phyloP scores from a whole-genome alignment of 192 early-diverging fungal genomes.

The Podila epigama region DNA sequence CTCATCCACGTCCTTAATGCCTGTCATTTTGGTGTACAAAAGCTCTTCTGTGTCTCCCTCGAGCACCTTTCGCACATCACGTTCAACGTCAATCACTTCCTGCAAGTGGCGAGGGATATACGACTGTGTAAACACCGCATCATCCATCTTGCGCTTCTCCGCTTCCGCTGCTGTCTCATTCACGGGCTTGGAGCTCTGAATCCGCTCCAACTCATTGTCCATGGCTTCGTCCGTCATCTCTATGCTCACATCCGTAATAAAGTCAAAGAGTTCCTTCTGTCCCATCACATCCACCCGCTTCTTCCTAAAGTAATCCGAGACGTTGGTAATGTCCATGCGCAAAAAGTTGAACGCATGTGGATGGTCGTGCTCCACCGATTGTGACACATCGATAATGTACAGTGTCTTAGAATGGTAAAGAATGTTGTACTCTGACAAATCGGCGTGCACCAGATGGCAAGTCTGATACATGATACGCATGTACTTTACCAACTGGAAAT shows the following conservation, averaged over 20 bases:
- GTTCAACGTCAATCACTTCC: constrained; percentile 88
- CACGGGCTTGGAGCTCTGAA: constrained; percentile 50
- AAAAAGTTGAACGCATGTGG: constrained; percentile 96
- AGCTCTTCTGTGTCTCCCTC: constrained; percentile 77
- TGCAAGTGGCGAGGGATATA: constrained; percentile 93
- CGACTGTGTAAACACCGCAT: constrained; percentile 90
- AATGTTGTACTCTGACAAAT: constrained; percentile 98
- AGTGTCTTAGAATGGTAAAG: constrained; percentile 84
- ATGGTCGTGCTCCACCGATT: constrained; percentile 98
- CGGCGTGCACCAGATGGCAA: constrained; percentile 95
- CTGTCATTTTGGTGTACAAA: constrained; percentile 57
- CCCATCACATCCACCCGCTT: constrained; percentile 79
- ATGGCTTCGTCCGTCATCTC: constrained; percentile 68
- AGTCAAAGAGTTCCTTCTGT: constrained; percentile 87
- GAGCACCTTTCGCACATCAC: constrained; percentile 79
- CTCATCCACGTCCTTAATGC: constrained; percentile 63
- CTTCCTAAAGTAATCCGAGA: constrained; percentile 91
- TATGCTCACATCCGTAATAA: constrained; percentile 73
- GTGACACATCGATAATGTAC: constrained; percentile 98
- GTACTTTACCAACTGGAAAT: constrained; percentile 84
- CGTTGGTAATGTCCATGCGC: constrained; percentile 93
- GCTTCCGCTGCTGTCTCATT: constrained; percentile 58
- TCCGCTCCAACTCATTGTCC: constrained; percentile 73
- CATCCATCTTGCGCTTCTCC: constrained; percentile 70
- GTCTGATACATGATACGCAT: constrained; percentile 93